Conservation (phyloP, 2,329 filamentous ascomycete species). For the Aspergillus fructus region DNA sequence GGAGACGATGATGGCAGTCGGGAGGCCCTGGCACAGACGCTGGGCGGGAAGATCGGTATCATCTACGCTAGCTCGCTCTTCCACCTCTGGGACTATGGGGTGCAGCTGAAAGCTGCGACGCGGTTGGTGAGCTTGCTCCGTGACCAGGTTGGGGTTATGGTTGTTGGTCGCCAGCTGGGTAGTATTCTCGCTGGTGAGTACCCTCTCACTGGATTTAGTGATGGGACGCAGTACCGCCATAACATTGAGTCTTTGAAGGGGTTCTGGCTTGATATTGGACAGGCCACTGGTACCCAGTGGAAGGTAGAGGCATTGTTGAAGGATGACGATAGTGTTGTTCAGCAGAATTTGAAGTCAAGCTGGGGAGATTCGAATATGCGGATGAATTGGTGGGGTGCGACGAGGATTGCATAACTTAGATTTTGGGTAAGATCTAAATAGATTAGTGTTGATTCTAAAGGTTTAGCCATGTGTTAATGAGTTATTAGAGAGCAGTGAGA, state of each 20-base stretch:
- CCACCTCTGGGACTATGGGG: constrained; percentile 21
- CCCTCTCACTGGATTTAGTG: constrained; percentile 6
- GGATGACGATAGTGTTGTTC: not conserved
- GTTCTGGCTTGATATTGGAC: constrained; percentile 15
- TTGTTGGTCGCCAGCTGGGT: constrained; percentile 17
- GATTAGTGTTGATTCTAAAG: too few species aligned
- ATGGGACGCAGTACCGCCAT: constrained; percentile 16
- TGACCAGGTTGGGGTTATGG: constrained; percentile 12
- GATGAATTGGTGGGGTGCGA: constrained; percentile 14
- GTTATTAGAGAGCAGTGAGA: not conserved
- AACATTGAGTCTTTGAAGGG: constrained; percentile 17
- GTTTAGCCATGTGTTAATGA: too few species aligned
- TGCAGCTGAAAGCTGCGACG: constrained; percentile 12
- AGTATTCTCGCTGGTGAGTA: constrained; percentile 15
- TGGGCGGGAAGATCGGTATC: constrained; percentile 14
- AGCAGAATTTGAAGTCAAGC: not conserved
- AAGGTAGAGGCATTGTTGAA: constrained; percentile 17
- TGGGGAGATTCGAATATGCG: constrained; percentile 17
- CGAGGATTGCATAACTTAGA: not conserved
- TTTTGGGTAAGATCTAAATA: too few species aligned
- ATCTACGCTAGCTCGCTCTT: constrained; percentile 19
- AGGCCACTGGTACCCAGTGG: constrained; percentile 15
- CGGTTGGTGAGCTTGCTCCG: constrained; percentile 16
- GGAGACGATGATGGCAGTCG: constrained; percentile 35
- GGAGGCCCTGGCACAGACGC: not conserved